Evolutionary conservation across 352 stramenopile species (phyloP).

Genomic region (Aphanomyces stellatus): DNA sequence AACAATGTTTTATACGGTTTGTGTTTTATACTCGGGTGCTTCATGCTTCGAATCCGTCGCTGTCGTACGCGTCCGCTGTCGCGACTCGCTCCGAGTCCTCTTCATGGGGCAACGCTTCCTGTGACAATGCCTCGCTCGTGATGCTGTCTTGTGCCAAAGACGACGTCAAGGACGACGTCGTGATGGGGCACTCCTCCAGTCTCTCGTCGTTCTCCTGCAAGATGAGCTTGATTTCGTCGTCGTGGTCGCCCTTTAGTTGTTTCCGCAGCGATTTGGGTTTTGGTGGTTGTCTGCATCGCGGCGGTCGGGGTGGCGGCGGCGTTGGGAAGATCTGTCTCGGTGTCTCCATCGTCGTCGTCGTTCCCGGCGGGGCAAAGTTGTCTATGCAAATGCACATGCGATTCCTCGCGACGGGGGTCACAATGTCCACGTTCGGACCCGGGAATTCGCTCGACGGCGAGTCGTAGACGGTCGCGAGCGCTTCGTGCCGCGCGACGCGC

Average conservation of each 20-base stretch:
- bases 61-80: background rate
- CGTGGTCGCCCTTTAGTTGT: background rate
- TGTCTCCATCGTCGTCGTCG: background rate
- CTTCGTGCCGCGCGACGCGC: background rate
- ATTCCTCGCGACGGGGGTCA: constrained; percentile 1
- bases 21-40: background rate
- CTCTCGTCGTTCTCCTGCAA: constrained; percentile 9
- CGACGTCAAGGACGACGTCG: background rate
- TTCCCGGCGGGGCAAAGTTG: background rate
- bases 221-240: constrained; percentile 6
- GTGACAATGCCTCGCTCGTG: background rate
- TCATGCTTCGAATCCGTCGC: background rate
- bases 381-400: constrained; percentile 16
- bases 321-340: background rate
- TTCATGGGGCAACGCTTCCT: no score
- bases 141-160: background rate
- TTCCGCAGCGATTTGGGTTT: background rate
- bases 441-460: background rate
- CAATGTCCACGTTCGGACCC: background rate
- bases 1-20: background rate
- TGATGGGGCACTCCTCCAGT: background rate
- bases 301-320: background rate
- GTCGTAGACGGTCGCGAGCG: background rate
- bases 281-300: background rate
- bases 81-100: background rate